These are phyloP conservation scores for Rhizophagus sp. DNA, from an alignment of 192 early-diverging fungal genomes.

Conservation along the genomic window DNA sequence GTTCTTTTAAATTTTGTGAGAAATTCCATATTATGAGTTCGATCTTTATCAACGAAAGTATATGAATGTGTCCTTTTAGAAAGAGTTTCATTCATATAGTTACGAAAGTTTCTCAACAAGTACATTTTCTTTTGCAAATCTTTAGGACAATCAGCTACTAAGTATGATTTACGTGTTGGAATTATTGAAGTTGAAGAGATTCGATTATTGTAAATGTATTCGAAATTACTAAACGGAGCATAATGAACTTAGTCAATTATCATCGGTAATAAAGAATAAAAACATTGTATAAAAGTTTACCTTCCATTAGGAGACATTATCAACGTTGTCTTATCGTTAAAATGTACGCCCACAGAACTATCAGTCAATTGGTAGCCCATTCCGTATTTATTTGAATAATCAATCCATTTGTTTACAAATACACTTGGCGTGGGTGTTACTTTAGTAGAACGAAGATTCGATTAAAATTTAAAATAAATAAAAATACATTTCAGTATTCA, in stretches of 20 bases:
- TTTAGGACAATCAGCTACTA: constrained; percentile 45
- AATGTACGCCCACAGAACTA: constrained; percentile 80
- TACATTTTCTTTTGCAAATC: constrained; percentile 62
- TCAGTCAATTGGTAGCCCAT: constrained; percentile 87
- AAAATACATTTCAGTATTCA: not conserved
- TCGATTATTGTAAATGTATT: constrained; percentile 39
- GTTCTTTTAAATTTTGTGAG: constrained; percentile 70
- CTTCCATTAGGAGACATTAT: constrained; percentile 56
- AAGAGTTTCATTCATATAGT: constrained; percentile 65
- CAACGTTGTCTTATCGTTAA: constrained; percentile 86
- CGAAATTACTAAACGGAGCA: constrained; percentile 1
- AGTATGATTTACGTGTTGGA: constrained; percentile 30
- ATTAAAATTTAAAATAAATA: not conserved
- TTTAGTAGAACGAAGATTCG: not conserved
- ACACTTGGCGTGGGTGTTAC: constrained; percentile 39
- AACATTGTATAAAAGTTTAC: constrained; percentile 40
- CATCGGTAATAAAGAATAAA: not conserved
- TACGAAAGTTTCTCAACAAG: constrained; percentile 56
- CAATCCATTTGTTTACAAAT: constrained; percentile 90
- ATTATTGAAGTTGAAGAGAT: not conserved
- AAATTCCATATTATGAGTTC: constrained; percentile 43
- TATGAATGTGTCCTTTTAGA: constrained; percentile 31
- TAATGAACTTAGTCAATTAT: not conserved
- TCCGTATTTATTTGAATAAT: constrained; percentile 83
- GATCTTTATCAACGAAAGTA: not conserved